Percentiles rank a stretch among this genome's conserved stretches.
Evolutionary conservation across 495 filamentous ascomycete species (phyloP).

Genomic region (Trypethelium eluteriae): DNA sequence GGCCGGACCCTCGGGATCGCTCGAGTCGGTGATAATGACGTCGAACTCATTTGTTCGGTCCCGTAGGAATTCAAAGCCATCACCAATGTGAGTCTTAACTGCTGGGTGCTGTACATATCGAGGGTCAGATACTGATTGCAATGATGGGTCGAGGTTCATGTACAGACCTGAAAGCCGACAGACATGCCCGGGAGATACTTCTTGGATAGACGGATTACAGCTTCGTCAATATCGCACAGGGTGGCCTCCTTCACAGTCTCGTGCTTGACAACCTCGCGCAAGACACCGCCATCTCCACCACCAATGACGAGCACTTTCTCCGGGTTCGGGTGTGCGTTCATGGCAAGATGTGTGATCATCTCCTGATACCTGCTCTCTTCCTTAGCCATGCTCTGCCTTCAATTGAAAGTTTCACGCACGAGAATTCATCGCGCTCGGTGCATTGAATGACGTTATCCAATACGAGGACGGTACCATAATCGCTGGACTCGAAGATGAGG

Average conservation of each 20-base stretch:
- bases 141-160: no score
- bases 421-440: slow-evolving; percentile 97
- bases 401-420: slow-evolving; percentile 43
- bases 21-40: slow-evolving; percentile 98
- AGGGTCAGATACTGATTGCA: neutral
- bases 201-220: slow-evolving; percentile 97
- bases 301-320: slow-evolving; percentile 98
- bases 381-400: slow-evolving; percentile 1
- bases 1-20: slow-evolving; percentile 92
- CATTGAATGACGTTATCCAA: slow-evolving; percentile 98
- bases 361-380: slow-evolving; percentile 72
- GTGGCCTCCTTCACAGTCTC: slow-evolving; percentile 80
- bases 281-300: slow-evolving; percentile 91
- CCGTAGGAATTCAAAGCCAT: slow-evolving; percentile 96
- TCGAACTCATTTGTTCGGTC: slow-evolving; percentile 92
- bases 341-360: slow-evolving; percentile 98
- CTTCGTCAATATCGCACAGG: slow-evolving; percentile 99
- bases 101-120: slow-evolving; percentile 61
- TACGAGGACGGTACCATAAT: slow-evolving; percentile 95
- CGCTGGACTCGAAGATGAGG: slow-evolving; percentile 91
- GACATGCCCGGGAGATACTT: slow-evolving; percentile 95
- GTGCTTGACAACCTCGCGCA: slow-evolving; percentile 98
- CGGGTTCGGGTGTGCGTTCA: slow-evolving; percentile 96
- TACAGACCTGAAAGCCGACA: slow-evolving; percentile 55
- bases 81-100: slow-evolving; percentile 81